Base-by-base conservation (phyloP, 106 monocot genomes). In the Phalaenopsis aphrodite region DNA sequence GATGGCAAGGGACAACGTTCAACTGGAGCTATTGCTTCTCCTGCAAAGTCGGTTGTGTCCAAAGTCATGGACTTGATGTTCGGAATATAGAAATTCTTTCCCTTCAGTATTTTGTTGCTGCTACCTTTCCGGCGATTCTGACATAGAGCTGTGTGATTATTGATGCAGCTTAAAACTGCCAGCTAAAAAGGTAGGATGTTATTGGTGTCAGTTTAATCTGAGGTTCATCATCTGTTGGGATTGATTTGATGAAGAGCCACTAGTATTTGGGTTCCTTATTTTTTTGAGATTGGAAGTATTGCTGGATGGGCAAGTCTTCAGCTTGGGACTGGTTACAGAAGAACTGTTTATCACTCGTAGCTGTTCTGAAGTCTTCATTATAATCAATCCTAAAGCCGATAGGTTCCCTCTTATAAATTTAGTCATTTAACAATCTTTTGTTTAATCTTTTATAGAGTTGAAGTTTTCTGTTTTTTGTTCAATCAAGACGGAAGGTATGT, bases 11-110 rank as follows among this genome's bases (percentile, higher is more conserved):
- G 68, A 15, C 84, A 55, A 18, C 79, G 80, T 78, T 42, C 83
- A 24, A 77, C 85, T 1, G 92, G 92, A 75, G 89, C 89, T 61
- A 92, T 97, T 86, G 97, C 97, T 77, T 86, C 89, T 23, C 97
- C 97, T 48, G 83, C 92, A 23, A 97, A 92, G 81, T 97, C 97
- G 9, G 83, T 90, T 21, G 71, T 92, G 41, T 92, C 97, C 5
- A 94, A 94, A 84, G 90, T 92, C 37, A 84, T 94, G 84, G 97
- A 97, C 82, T 78, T 97, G 87, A 94, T 97, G 94, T 97, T 97
- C 79, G 92, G 97, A 18, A 84, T 92, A 42, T 92, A 76, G 43
- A 49, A 8, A 41, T 71, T 24, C 24, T 2, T 52, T 52, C 52
- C 52, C 14, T 52, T 52, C 12, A 52, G 15, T 52, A 52, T 52